These are phyloP conservation scores for Picochlorum sp. DNA, from an alignment of 139 green algal species.

Conservation along the genomic window DNA sequence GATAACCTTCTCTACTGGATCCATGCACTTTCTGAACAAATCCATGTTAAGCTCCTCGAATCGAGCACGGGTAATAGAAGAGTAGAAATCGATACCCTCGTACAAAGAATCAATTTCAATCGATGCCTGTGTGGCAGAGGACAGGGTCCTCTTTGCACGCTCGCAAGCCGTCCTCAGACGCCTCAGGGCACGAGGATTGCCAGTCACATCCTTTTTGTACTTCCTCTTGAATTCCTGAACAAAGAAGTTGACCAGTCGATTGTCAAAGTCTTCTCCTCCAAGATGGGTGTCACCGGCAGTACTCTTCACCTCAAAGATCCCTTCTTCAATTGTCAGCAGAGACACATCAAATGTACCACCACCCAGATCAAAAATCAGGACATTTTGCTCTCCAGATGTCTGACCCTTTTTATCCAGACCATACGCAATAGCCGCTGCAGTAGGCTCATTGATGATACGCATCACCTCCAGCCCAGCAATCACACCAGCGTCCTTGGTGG, in stretches of 20 bases:
- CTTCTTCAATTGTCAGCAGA: slow-evolving; percentile 76
- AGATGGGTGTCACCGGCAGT: slow-evolving; percentile 82
- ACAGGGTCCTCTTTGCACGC: slow-evolving; percentile 66
- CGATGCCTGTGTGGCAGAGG: slow-evolving; percentile 7
- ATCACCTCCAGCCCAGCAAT: slow-evolving; percentile 93
- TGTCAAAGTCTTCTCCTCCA: slow-evolving; percentile 84
- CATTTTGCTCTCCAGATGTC: slow-evolving; percentile 54
- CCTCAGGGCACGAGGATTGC: slow-evolving; percentile 56
- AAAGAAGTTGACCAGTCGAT: slow-evolving; percentile 63
- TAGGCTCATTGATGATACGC: slow-evolving; percentile 97
- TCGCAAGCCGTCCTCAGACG: slow-evolving; percentile 82
- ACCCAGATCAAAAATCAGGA: slow-evolving; percentile 82
- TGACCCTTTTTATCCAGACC: slow-evolving; percentile 63
- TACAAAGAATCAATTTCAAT: slow-evolving; percentile 95
- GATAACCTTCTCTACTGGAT: slow-evolving; percentile 90
- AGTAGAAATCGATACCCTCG: slow-evolving; percentile 96
- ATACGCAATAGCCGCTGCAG: slow-evolving; percentile 87
- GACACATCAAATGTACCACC: slow-evolving; percentile 83
- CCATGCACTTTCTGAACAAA: slow-evolving; percentile 98
- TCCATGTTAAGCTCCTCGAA: slow-evolving; percentile 99
- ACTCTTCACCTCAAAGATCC: slow-evolving; percentile 83
- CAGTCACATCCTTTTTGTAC: slow-evolving; percentile 90
- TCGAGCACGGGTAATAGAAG: slow-evolving; percentile 86
- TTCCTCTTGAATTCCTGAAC: slow-evolving; percentile 92
- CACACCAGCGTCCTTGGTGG: slow-evolving; percentile 91